A percentile compares a stretch with the other conserved stretches of the same genome.
phyloP scores from a whole-genome alignment of 257 asterid species.

The Lantana camara region DNA sequence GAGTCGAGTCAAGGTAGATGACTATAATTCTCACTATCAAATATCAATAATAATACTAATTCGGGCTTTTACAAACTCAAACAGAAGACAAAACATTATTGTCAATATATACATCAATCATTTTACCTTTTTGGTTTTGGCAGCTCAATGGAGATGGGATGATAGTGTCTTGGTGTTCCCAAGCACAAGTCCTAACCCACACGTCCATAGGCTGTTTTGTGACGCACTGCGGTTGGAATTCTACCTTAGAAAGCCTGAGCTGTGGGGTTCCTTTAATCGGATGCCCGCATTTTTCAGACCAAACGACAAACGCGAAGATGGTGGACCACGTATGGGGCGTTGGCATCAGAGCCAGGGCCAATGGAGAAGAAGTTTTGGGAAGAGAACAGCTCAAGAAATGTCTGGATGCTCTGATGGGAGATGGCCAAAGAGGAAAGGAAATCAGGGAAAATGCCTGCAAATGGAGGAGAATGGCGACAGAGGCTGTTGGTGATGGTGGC shows the following conservation, averaged over 20 bases:
- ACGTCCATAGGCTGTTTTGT: conserved; percentile 55
- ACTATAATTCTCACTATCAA: no score
- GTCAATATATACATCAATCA: no score
- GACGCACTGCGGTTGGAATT: conserved; percentile 80
- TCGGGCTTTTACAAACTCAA: no score
- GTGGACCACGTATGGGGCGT: conserved; percentile 65
- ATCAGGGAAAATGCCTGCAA: conserved; percentile 44
- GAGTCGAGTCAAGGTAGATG: no score
- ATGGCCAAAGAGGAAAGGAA: conserved; percentile 39
- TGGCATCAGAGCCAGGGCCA: conserved; percentile 50
- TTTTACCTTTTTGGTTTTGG: no score
- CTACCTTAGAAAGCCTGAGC: conserved; percentile 50
- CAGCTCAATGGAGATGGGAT: conserved; percentile 38
- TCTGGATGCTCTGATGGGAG: conserved; percentile 55
- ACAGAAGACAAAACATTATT: no score
- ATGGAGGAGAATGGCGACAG: conserved; percentile 46
- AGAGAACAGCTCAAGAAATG: conserved; percentile 47
- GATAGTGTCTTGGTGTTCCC: conserved; percentile 63
- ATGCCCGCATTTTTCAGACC: conserved; percentile 57
- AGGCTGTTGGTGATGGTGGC: conserved; percentile 53
- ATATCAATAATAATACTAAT: no score
- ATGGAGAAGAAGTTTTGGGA: conserved; percentile 38
- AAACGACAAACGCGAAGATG: conserved; percentile 53
- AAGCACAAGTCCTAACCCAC: conserved; percentile 52
- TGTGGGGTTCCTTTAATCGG: conserved; percentile 58